Percentiles rank a stretch among this genome's conserved stretches.
phyloP scores from a whole-genome alignment of 2,329 filamentous ascomycete species.

The Epichloe festucae region DNA sequence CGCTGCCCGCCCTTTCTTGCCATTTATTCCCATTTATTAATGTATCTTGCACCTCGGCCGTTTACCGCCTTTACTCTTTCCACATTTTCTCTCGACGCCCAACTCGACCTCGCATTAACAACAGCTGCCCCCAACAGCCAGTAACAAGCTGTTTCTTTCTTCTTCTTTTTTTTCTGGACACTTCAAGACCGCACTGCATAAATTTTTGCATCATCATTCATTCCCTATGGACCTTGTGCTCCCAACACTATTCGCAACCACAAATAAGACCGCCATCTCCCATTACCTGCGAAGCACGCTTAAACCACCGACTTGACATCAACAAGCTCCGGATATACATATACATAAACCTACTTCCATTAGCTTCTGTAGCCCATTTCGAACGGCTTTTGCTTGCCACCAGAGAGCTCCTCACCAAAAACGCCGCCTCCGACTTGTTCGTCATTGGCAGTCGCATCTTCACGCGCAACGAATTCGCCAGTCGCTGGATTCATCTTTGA shows the following conservation, averaged over 20 bases:
- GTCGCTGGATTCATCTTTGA: not conserved
- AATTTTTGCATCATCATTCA: not conserved
- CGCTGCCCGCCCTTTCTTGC: not conserved
- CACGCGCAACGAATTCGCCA: not conserved
- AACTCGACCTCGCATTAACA: not conserved
- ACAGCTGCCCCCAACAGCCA: not conserved
- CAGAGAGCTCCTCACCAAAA: not conserved
- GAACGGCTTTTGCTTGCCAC: not conserved
- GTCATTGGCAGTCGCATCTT: not conserved
- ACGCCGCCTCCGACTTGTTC: not conserved
- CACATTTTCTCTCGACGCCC: not conserved
- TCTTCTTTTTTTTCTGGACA: not conserved
- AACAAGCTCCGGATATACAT: not conserved
- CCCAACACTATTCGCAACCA: not conserved
- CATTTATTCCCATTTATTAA: not conserved
- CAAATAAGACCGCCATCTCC: not conserved
- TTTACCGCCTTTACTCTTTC: slow-evolving; percentile 1
- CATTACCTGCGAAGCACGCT: not conserved
- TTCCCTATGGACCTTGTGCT: slow-evolving; percentile 4
- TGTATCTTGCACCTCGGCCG: not conserved
- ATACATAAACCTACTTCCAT: not conserved
- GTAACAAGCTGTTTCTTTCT: not conserved
- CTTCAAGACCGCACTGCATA: not conserved
- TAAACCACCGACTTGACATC: slow-evolving; percentile 3
- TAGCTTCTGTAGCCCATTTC: not conserved